Evolutionary conservation across 1,139 yeast species (phyloP).

Genomic region (Geotrichum carabidarum): DNA sequence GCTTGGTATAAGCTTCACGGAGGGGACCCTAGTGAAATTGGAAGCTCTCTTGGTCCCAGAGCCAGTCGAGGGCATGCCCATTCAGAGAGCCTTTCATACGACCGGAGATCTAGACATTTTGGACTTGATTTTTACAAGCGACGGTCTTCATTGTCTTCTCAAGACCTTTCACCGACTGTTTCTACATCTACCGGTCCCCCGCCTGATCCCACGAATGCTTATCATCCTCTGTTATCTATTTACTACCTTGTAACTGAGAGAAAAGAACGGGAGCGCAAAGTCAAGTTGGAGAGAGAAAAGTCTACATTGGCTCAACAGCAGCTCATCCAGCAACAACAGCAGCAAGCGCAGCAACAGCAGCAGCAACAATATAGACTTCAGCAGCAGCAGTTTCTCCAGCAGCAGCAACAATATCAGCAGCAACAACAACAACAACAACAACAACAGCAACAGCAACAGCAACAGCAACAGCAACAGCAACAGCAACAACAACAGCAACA

Average conservation of each 20-base stretch:
- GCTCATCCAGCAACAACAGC: constrained; percentile 14
- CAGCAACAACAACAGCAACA: constrained; percentile 19
- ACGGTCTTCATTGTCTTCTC: constrained; percentile 9
- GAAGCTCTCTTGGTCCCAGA: constrained; percentile 3
- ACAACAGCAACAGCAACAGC: constrained; percentile 15
- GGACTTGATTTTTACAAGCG: constrained; percentile 29
- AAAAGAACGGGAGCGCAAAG: constrained; percentile 60
- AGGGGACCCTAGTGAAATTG: constrained; percentile 16
- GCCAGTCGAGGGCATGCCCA: background rate
- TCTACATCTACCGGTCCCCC: constrained; percentile 3
- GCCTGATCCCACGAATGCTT: constrained; percentile 83
- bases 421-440: constrained; percentile 22
- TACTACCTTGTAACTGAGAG: constrained; percentile 81
- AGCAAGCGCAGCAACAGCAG: constrained; percentile 19
- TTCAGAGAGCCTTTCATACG: background rate
- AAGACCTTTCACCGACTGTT: constrained; percentile 1
- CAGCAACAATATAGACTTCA: constrained; percentile 19
- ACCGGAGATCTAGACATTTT: constrained; percentile 22
- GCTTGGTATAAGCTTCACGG: constrained; percentile 52
- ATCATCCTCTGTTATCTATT: constrained; percentile 81
- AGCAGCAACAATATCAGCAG: constrained; percentile 24
- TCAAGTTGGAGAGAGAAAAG: constrained; percentile 28
- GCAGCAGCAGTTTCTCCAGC: constrained; percentile 18
- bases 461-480: constrained; percentile 17
- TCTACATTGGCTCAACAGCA: constrained; percentile 13